A percentile compares a stretch with the other conserved stretches of the same genome.
These are phyloP conservation scores for Botrytis elliptica DNA, from an alignment of 2,329 filamentous ascomycete genomes.

Conservation along the genomic window DNA sequence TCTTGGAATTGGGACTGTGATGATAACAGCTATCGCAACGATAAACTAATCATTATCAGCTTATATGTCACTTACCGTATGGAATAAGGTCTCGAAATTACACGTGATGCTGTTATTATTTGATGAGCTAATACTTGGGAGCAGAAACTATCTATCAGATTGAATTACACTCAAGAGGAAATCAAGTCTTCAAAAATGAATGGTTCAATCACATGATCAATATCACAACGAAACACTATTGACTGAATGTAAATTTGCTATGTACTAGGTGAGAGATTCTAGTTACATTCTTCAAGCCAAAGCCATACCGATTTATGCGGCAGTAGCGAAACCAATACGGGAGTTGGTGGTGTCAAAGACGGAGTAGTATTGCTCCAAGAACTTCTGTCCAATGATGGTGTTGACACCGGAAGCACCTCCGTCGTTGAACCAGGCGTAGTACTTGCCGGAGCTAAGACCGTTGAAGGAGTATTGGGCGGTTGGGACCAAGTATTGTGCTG, in stretches of 20 bases:
- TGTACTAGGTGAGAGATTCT: background rate
- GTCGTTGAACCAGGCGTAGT: background rate
- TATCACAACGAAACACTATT: background rate
- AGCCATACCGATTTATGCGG: background rate
- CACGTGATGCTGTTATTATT: too few species aligned
- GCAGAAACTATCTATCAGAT: too few species aligned
- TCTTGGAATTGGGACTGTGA: background rate
- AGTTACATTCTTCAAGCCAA: background rate
- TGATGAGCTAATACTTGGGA: background rate
- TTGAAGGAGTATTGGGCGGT: background rate
- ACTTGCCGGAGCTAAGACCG: background rate
- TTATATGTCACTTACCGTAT: too few species aligned
- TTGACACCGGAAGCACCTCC: background rate
- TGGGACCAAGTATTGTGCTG: background rate
- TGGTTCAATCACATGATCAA: background rate
- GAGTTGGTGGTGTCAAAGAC: background rate
- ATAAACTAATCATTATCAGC: background rate
- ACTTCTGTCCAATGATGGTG: background rate
- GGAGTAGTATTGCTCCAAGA: background rate
- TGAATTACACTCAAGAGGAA: too few species aligned
- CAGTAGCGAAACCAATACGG: background rate
- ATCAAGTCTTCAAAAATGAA: background rate
- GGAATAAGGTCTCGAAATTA: background rate
- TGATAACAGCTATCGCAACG: background rate
- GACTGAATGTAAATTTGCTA: slow-evolving; percentile 2